Evolutionary conservation across 2,329 filamentous ascomycete species (phyloP).

Genomic region (Lasiodiplodia theobromae): DNA sequence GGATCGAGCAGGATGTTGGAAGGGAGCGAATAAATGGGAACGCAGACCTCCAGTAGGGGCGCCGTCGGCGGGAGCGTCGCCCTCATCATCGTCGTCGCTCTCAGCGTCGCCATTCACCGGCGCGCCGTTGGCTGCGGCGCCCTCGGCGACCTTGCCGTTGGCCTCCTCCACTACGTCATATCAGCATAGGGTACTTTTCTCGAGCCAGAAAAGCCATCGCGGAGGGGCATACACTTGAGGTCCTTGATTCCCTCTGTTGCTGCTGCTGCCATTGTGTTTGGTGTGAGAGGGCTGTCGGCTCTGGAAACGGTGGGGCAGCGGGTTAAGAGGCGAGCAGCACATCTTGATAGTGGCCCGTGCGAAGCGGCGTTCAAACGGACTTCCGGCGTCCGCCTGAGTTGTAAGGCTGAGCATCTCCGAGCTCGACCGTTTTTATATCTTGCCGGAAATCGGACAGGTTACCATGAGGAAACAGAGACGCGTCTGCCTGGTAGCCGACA

Average conservation of each 20-base stretch:
- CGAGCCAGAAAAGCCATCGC: background rate
- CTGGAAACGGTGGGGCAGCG: constrained; percentile 6
- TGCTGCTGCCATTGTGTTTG: constrained; percentile 45
- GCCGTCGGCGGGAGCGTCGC: constrained; percentile 51
- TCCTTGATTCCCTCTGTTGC: constrained; percentile 46
- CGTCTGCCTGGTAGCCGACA: background rate
- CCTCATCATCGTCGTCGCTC: constrained; percentile 60
- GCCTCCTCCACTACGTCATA: constrained; percentile 44
- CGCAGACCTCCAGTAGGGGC: constrained; percentile 37
- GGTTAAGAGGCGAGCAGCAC: constrained; percentile 24
- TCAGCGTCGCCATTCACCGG: constrained; percentile 47
- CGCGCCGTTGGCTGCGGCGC: constrained; percentile 32
- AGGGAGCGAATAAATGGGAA: constrained; percentile 20
- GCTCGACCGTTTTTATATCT: background rate
- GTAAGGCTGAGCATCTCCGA: constrained; percentile 1
- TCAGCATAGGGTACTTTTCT: background rate
- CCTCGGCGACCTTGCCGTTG: constrained; percentile 42
- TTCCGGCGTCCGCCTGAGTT: constrained; percentile 15
- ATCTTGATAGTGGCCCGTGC: constrained; percentile 27
- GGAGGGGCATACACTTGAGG: constrained; percentile 44
- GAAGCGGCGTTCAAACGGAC: constrained; percentile 20
- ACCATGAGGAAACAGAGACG: background rate
- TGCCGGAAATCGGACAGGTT: background rate
- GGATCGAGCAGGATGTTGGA: background rate
- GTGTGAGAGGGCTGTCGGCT: constrained; percentile 9